These are phyloP conservation scores for Plectosphaerella cucumerina DNA, from an alignment of 2,329 filamentous ascomycete genomes.

Conservation along the genomic window DNA sequence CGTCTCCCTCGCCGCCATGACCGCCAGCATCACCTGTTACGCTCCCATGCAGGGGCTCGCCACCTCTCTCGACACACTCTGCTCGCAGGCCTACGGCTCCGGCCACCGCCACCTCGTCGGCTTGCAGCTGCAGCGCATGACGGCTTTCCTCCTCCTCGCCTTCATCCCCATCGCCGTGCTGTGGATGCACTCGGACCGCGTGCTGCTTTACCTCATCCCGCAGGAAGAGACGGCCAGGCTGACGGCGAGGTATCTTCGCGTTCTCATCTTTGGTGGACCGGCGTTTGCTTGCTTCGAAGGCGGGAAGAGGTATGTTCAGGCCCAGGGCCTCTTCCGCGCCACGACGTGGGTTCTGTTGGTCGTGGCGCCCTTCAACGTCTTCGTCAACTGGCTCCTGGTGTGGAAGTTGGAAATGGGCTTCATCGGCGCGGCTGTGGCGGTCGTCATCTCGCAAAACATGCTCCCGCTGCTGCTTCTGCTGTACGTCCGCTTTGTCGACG, in stretches of 20 bases:
- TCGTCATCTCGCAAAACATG: conserved; percentile 72
- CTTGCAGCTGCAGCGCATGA: conserved; percentile 76
- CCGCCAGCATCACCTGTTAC: conserved; percentile 72
- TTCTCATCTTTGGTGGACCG: conserved; percentile 70
- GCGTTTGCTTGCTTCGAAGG: conserved; percentile 74
- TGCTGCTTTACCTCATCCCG: conserved; percentile 48
- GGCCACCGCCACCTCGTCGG: conserved; percentile 83
- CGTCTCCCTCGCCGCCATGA: conserved; percentile 61
- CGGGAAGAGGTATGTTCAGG: conserved; percentile 77
- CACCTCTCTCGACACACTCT: conserved; percentile 87
- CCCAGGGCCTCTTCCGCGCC: conserved; percentile 75
- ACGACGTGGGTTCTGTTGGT: conserved; percentile 74
- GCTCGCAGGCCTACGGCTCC: conserved; percentile 89
- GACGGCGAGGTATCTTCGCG: conserved; percentile 67
- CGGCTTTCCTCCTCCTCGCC: conserved; percentile 69
- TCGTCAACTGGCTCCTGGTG: conserved; percentile 75
- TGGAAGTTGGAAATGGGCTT: conserved; percentile 69
- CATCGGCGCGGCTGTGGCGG: conserved; percentile 76
- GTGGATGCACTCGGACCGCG: conserved; percentile 64
- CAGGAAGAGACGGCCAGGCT: conserved; percentile 59
- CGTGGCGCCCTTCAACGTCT: conserved; percentile 71
- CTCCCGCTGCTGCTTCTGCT: conserved; percentile 73
- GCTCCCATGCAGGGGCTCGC: conserved; percentile 80
- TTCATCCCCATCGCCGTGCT: conserved; percentile 68
- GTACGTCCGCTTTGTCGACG: conserved; percentile 72